Conservation (phyloP, 176 grass and related monocot species). For the Metroxylon sagu region DNA sequence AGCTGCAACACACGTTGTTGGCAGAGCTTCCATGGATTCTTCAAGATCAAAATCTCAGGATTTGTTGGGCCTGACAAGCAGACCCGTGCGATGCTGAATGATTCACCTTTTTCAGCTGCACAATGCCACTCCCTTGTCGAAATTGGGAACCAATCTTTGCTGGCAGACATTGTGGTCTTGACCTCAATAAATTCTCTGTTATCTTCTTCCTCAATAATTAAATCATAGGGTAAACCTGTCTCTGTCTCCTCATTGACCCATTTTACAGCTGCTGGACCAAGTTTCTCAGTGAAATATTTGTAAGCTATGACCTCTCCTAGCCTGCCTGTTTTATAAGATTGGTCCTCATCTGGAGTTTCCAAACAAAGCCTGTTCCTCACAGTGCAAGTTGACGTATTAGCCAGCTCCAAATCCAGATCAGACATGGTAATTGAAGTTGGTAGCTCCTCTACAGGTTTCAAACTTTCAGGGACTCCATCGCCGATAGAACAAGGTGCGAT, state of each 20-base stretch:
- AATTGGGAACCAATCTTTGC: conserved; percentile 75
- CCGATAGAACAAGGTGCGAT: no score
- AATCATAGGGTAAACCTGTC: conserved; percentile 69
- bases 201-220: conserved; percentile 38
- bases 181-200: conserved; percentile 71
- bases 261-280: conserved; percentile 45
- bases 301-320: conserved; percentile 57
- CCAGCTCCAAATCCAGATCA: conserved; percentile 26
- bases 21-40: conserved; percentile 57
- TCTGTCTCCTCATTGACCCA: conserved; percentile 77
- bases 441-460: no score
- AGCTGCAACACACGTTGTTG: conserved; percentile 43
- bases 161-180: conserved; percentile 63
- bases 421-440: conserved; percentile 5
- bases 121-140: conserved; percentile 76
- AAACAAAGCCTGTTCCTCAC: conserved; percentile 13
- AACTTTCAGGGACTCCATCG: no score
- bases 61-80: conserved; percentile 33
- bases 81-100: conserved; percentile 62
- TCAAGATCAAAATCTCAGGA: conserved; percentile 42
- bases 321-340: conserved; percentile 39
- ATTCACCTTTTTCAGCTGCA: conserved; percentile 51
- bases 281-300: conserved; percentile 42
- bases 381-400: conserved; percentile 5
- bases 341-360: conserved; percentile 25